A percentile compares a stretch with the other conserved stretches of the same genome.
These are phyloP conservation scores for Cruciata laevipes DNA, from an alignment of 257 asterid species.

Conservation along the genomic window DNA sequence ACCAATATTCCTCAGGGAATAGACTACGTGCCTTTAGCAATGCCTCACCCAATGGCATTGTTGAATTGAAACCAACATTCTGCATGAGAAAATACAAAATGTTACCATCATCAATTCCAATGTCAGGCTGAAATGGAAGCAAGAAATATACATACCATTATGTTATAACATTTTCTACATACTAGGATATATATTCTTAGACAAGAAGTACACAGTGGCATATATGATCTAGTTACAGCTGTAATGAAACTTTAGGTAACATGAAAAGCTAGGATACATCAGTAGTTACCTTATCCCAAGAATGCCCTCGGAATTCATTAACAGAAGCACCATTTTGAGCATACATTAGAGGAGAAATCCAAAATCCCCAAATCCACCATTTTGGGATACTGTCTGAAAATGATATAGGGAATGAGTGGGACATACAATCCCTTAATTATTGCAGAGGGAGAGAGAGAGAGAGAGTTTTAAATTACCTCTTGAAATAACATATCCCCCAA, in stretches of 20 bases:
- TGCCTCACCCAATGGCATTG: slow-evolving; percentile 65
- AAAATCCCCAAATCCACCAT: slow-evolving; percentile 98
- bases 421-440: slow-evolving; percentile 5
- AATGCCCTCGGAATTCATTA: slow-evolving; percentile 88
- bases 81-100: slow-evolving; percentile 32
- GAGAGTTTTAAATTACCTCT: slow-evolving; percentile 49
- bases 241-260: not conserved
- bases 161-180: not conserved
- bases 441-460: not conserved
- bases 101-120: not conserved
- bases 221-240: not conserved
- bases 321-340: slow-evolving; percentile 90
- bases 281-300: slow-evolving; percentile 75
- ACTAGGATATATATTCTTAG: not conserved
- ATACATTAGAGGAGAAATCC: slow-evolving; percentile 93
- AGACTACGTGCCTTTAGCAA: slow-evolving; percentile 73
- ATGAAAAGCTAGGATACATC: slow-evolving; percentile 1
- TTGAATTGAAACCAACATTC: slow-evolving; percentile 49
- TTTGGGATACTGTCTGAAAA: slow-evolving; percentile 74
- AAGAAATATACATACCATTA: not conserved
- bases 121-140: not conserved
- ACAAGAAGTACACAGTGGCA: not conserved
- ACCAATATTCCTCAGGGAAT: slow-evolving; percentile 84
- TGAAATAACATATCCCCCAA: slow-evolving; percentile 92
- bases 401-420: slow-evolving; percentile 13